Evolutionary conservation across 164 flowering plant species (phyloP), one percentile per base, ranked within the genome.

Genomic region (Aristolochia contorta): DNA sequence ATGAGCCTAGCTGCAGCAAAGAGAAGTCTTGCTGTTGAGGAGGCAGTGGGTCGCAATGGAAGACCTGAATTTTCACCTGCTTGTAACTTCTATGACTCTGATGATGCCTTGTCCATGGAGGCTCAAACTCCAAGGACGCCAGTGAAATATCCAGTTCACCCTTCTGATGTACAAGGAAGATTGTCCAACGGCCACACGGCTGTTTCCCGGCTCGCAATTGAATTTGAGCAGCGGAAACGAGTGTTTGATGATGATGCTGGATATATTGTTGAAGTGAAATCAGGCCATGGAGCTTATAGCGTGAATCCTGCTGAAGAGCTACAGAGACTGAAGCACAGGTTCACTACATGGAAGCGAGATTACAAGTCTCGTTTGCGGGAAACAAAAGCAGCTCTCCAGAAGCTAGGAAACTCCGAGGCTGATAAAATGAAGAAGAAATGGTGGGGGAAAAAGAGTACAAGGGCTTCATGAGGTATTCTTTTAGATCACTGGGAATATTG

Each of bases 261-360:
- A 46, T 72, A 82, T 55, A 62, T 92, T 16, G 57, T 61, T 1
- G 83, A 81, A 54, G 72, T 73, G 24, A 85, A 71, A 66, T 59
- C 82, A 16, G 80, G 69, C 50, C 77, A 71, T 12, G 32, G 73
- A 10, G 61, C 57, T 51, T 64, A 79, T 20, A 52, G 47, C 12
- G 37, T 14, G 32, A 69, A 78, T 63, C 76, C 89, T 47, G 77
- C 63, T 8, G 87, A 76, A 22, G 91, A 92, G 72, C 78, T 85
- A 8, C 71, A 81, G 54, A 84, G 75, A 54, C 73, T 92, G 57
- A 89, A 83, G 64, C 50, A 53, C 8, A 77, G 79, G 58, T 87
- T 92, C 61, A 75, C 74, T 59, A 43, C 72, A 16, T 92, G 98
- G 98, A 89, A 87, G 79, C 85, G 82, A 74, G 96, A 87, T 4